Conservation (phyloP, 2,329 filamentous ascomycete genomes). For the Penicillium sp. region DNA sequence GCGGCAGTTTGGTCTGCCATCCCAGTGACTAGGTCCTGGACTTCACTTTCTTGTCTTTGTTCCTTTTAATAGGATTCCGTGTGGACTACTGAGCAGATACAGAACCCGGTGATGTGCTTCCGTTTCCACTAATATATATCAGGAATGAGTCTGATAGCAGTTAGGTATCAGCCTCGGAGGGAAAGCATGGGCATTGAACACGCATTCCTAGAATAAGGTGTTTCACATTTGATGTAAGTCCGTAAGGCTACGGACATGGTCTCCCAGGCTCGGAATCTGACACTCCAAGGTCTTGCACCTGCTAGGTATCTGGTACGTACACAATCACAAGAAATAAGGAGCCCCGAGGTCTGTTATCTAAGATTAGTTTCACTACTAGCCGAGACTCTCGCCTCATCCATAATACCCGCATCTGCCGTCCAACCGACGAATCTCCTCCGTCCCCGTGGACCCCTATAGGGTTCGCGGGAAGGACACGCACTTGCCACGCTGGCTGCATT, state of each 20-base stretch:
- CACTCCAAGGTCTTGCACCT: too few species aligned
- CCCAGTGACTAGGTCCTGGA: neutral
- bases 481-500: neutral
- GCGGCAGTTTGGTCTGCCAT: neutral
- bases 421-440: conserved; percentile 5
- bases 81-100: neutral
- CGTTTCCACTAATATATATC: too few species aligned
- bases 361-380: neutral
- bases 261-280: neutral
- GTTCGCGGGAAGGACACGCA: neutral
- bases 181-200: neutral
- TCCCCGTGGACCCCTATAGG: neutral
- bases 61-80: neutral
- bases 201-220: neutral
- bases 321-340: neutral
- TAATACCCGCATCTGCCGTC: conserved; percentile 12
- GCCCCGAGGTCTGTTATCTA: neutral
- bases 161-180: neutral
- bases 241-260: neutral
- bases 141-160: neutral
- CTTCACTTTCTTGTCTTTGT: neutral
- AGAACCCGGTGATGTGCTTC: too few species aligned
- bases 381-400: neutral
- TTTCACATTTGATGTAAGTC: neutral
- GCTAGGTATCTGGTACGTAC: neutral